Base-by-base conservation (phyloP, 805 yeast genomes). In the Ogataea nakhonphanomensis region DNA sequence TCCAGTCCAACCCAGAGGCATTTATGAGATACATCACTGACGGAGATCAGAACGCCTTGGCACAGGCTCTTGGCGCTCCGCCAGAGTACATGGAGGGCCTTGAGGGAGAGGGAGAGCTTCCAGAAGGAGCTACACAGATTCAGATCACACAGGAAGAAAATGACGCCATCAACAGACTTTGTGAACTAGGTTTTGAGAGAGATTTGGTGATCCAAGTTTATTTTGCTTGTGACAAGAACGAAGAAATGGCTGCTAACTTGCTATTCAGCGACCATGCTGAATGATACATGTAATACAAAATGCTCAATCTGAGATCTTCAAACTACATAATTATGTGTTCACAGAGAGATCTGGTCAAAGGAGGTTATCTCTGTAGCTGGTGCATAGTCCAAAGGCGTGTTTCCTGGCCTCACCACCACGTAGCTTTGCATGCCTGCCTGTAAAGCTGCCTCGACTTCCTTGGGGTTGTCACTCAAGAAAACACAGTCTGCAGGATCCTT, bases 161-260 rank as follows among this genome's bases (percentile, higher is more conserved):
- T 58, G 86, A 74, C 45, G 96, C 98, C n/a, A 86, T 93, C 49
- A 73, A 74, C 48, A 78, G 99, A 59, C 73, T 93, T 50, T 84
- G 95, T 62, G 97, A 85, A 64, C 73, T 93, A 50, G 99, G 99
- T 0, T 93, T 93, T 56, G 96, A 88, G 51, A 77, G 96, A 51
- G 74, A 81, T 51, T 69, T 84, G 42, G 99, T 86, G 32, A 78
- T 89, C 45, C 96, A 90, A 69, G 95, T 95, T 23, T 93, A 87
- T 68, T 81, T 93, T 74, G 98, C 98, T 30, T 93, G 99, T 65
- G 99, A 93, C 58, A 91, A 89, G 68, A 88, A 93, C 65, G 99
- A 93, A 69, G 96, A 91, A 69, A 76, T 87, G 55, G 89, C 99
- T 30, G 99, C 98, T 15, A 93, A 93, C 67, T 78, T 88, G 58